Evolutionary conservation across 768 basidiomycete species (phyloP), one percentile per base, ranked within the genome.

Genomic region (Lactarius trivialis): DNA sequence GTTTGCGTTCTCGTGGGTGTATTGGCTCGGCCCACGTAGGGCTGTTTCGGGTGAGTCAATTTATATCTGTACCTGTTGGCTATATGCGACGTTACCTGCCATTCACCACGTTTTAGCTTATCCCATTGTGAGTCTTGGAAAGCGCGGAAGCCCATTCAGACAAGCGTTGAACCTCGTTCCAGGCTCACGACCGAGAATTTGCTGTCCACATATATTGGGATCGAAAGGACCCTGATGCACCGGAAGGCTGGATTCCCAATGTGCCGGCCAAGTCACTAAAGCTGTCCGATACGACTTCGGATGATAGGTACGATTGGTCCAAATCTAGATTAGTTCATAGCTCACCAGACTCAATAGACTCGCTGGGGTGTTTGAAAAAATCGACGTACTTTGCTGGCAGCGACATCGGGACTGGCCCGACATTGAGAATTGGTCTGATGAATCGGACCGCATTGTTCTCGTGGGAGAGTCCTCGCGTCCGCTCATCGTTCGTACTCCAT

Each of bases 391-490:
- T 43, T 65, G 34, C 48, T 63, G 59, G 43, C 56, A 58, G 34
- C 41, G 21, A 50, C 60, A 33, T 4, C 45, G 57, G 12, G 58
- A 60, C 12, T 61, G 66, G 58, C 66, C 66, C 7, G 32, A 45
- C 21, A 56, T 66, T 15, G 58, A 65, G 56, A 57, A 61, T 36
- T 67, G 66, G 66, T 61, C 65, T 7, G 66, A 67, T 59, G 58
- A 59, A n/a, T 65, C 66, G 0, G 28, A 17, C 26, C 58, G 60
- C 12, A 59, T 67, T 3, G 65, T 66, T 32, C 64, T 67, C 26
- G 34, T 61, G 11, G 66, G 66, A 24, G 66, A 67, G 51, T 60
- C 66, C 2, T 55, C 66, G 3, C 60, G 53, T 26, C 66, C 66
- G 6, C 53, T 65, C 24, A 55, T 63, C 4, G 66, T 67, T 32